phyloP scores from a whole-genome alignment of 805 yeast genomes.

The Grigorovia transvaalensis region DNA sequence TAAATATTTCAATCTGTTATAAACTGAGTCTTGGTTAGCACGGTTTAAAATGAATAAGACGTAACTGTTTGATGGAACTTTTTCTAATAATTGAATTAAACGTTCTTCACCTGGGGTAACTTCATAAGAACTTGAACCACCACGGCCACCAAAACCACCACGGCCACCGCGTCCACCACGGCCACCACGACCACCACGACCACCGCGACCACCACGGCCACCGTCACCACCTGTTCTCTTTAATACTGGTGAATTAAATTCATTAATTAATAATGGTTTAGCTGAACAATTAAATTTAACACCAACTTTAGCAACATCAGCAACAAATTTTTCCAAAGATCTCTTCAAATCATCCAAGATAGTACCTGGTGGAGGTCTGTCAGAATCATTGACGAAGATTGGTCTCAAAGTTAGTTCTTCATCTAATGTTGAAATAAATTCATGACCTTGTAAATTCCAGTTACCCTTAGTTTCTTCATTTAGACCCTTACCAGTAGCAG shows the following conservation, averaged over 20 bases:
- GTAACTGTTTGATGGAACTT: slow-evolving; percentile 12
- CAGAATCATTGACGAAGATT: slow-evolving; percentile 10
- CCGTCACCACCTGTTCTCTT: slow-evolving; percentile 5
- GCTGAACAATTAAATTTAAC: slow-evolving; percentile 9
- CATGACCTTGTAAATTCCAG: slow-evolving; percentile 13
- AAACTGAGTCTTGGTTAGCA: slow-evolving; percentile 8
- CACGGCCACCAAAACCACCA: slow-evolving; percentile 11
- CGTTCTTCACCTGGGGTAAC: slow-evolving; percentile 12
- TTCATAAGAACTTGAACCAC: slow-evolving; percentile 5
- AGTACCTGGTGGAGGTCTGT: slow-evolving; percentile 7
- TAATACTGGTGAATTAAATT: slow-evolving; percentile 10
- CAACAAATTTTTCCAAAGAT: slow-evolving; percentile 6
- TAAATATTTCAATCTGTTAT: slow-evolving; percentile 15
- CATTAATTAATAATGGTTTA: slow-evolving; percentile 11
- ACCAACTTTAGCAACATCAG: slow-evolving; percentile 12
- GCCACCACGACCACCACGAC: slow-evolving; percentile 7
- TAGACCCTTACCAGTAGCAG: slow-evolving; percentile 1
- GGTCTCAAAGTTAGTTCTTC: slow-evolving; percentile 10
- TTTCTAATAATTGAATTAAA: slow-evolving; percentile 6
- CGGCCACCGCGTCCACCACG: slow-evolving; percentile 14
- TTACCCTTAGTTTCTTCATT: slow-evolving; percentile 15
- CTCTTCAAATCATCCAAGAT: slow-evolving; percentile 7
- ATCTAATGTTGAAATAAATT: slow-evolving; percentile 7
- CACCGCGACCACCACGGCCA: slow-evolving; percentile 7
- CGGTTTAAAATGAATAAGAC: slow-evolving; percentile 10